Conservation (phyloP, 2,329 filamentous ascomycete genomes). For the Beauveria caledonica region DNA sequence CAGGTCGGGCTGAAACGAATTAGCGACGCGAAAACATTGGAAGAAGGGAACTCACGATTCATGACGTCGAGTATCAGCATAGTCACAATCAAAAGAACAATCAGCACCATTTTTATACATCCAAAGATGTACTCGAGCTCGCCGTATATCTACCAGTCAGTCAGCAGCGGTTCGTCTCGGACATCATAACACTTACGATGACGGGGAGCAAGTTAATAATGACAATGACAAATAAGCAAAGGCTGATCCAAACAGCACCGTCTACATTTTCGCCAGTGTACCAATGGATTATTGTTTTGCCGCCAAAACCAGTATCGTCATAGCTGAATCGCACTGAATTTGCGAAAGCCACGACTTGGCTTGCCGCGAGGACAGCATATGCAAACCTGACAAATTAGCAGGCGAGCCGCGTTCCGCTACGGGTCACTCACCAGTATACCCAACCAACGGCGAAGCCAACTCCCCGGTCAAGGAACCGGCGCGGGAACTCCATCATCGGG, state of each 20-base stretch:
- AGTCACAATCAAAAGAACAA: constrained; percentile 27
- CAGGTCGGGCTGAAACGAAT: constrained; percentile 20
- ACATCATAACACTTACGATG: constrained; percentile 20
- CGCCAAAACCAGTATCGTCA: constrained; percentile 19
- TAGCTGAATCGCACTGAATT: constrained; percentile 29
- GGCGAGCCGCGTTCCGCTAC: background rate
- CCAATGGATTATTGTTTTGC: constrained; percentile 25
- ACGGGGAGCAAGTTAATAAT: constrained; percentile 29
- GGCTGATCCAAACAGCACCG: constrained; percentile 28
- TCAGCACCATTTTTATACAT: constrained; percentile 28
- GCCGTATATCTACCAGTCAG: constrained; percentile 19
- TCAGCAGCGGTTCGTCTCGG: background rate
- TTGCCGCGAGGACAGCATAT: constrained; percentile 27
- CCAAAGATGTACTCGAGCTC: constrained; percentile 32
- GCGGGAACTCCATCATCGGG: constrained; percentile 30
- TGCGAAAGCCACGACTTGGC: constrained; percentile 28
- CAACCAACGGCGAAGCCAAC: constrained; percentile 31
- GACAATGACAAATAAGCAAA: constrained; percentile 27
- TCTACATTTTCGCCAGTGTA: constrained; percentile 25
- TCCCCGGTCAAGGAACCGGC: constrained; percentile 27
- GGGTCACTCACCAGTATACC: constrained; percentile 26
- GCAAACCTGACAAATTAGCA: constrained; percentile 24
- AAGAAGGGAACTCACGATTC: constrained; percentile 21
- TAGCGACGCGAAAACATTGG: background rate
- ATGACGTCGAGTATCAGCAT: constrained; percentile 30